These are phyloP conservation scores for Diaporthe sp. DNA, from an alignment of 2,329 filamentous ascomycete genomes.

Conservation along the genomic window DNA sequence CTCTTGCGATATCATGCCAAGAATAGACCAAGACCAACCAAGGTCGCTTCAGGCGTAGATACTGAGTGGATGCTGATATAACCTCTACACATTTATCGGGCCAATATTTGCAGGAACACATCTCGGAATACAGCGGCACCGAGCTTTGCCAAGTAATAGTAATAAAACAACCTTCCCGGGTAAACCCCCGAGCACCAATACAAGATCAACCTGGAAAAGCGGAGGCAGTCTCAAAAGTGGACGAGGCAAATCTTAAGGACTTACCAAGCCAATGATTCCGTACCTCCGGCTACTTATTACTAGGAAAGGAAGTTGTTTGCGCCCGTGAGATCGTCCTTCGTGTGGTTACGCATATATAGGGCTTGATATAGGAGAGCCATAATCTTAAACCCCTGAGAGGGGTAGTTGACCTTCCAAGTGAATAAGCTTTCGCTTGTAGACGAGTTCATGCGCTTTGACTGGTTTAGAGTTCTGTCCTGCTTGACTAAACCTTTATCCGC, in stretches of 20 bases:
- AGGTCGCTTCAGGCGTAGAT: not conserved
- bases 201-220: not conserved
- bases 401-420: not conserved
- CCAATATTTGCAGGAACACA: not conserved
- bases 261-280: not conserved
- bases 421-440: slow-evolving; percentile 10
- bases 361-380: not conserved
- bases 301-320: not conserved
- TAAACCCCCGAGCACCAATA: not conserved
- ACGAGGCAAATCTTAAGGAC: not conserved
- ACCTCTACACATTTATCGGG: not conserved
- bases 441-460: not conserved
- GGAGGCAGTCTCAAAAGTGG: not conserved
- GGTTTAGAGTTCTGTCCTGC: not conserved
- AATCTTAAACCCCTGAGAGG: not conserved
- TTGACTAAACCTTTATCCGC: not conserved
- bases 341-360: not conserved
- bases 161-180: not conserved
- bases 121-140: not conserved
- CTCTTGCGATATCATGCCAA: not conserved
- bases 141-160: not conserved
- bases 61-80: not conserved
- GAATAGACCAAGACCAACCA: not conserved
- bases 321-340: not conserved
- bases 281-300: not conserved